Evolutionary conservation across 2,329 filamentous ascomycete genomes (phyloP), one percentile per base, ranked within the genome.

Genomic region (Aspergillus vadensis): DNA sequence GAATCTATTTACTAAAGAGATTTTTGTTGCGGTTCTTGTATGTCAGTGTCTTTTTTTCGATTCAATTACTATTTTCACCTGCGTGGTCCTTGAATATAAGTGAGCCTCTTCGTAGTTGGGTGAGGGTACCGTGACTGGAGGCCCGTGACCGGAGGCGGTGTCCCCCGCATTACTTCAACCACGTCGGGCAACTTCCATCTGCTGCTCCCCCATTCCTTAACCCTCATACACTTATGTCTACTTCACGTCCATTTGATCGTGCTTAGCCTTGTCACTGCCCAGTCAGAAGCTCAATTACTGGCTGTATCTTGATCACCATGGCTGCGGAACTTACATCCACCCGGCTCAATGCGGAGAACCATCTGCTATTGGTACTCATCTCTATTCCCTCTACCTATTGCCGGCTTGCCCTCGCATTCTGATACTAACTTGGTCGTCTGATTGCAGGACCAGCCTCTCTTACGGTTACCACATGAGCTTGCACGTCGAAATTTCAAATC

Each of bases 401-500:
- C 25, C 17, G 23, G 47, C 32, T 14, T 25, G 36, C 10, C 41
- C n/a, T 10, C 25, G 25, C 36, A 15, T 17, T 49, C 15, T 51
- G 21, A 25, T 59, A 53, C 51, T 65, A 21, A 65, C 21, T 12
- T 39, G 23, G 7, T 21, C 52, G 14, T 14, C 9, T 23, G 21
- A 6, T 43, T 44, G 27, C 49, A 94, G 92, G 95, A 99, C 73
- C 94, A 98, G 85, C 90, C 94, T 4, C 90, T 98, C 66, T 87
- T 99, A 67, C 92, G 93, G 36, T 87, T 98, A 21, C 95, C 95
- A 17, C 90, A 94, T 77, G 95, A 98, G 75, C 89, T 97, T 59
- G 88, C 96, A 21, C 90, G 92, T 58, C 94, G 95, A 76, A 98
- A 96, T 79, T 96, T 98, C 79, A 95, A 96, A 70, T 87, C 89